Percentiles rank a stretch among this genome's conserved stretches.
Conservation (phyloP, 257 asterid genomes). For the Prunella vulgaris region DNA sequence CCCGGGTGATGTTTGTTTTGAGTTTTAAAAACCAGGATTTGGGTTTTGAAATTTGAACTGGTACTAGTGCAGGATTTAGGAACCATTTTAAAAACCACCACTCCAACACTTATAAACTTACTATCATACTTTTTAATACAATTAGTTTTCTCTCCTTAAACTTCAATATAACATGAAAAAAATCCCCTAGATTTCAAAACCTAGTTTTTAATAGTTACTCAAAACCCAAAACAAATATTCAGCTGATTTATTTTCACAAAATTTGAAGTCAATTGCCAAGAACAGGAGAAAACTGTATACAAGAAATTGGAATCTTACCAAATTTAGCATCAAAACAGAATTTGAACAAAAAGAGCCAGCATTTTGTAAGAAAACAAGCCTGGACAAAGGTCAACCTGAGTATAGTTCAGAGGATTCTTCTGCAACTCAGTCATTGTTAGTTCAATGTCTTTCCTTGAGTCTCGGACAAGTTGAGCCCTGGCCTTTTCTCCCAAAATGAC, state of each 20-base stretch:
- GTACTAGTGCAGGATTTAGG: too few relatives aligned
- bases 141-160: too few relatives aligned
- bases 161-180: too few relatives aligned
- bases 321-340: neutral
- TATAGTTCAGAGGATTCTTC: slow-evolving; percentile 88
- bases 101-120: too few relatives aligned
- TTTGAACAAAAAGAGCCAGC: neutral
- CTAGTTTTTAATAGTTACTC: too few relatives aligned
- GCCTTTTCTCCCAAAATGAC: slow-evolving; percentile 96
- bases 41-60: too few relatives aligned
- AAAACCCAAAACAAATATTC: neutral
- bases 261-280: neutral
- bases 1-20: too few relatives aligned
- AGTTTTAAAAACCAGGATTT: too few relatives aligned
- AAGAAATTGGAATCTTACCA: neutral
- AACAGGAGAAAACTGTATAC: neutral
- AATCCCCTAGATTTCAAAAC: too few relatives aligned
- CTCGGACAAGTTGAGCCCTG: slow-evolving; percentile 88
- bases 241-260: neutral
- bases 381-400: slow-evolving; percentile 62
- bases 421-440: slow-evolving; percentile 77
- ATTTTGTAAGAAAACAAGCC: slow-evolving; percentile 1
- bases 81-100: too few relatives aligned
- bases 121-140: too few relatives aligned
- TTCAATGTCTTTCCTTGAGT: slow-evolving; percentile 68